A percentile compares a stretch with the other conserved stretches of the same genome.
Evolutionary conservation across 768 basidiomycete genomes (phyloP).

Genomic region (Serendipita sp.): DNA sequence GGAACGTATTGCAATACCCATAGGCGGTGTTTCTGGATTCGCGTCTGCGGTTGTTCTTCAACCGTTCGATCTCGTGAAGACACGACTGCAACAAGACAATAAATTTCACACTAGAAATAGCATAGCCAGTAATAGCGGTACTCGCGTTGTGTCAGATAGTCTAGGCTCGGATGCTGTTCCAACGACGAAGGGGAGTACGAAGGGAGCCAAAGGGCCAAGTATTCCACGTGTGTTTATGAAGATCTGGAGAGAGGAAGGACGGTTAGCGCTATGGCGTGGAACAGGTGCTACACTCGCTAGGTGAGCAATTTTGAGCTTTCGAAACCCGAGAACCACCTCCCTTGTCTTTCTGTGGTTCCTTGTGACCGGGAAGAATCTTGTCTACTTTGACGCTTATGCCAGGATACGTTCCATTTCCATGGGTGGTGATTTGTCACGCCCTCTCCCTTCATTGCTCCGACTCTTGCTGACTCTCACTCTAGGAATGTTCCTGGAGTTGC

Average conservation of each 20-base stretch:
- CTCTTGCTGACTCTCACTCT: background rate
- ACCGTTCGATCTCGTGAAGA: constrained; percentile 70
- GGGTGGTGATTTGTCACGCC: constrained; percentile 2
- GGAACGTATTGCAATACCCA: background rate
- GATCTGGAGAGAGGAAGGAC: constrained; percentile 48
- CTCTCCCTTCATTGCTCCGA: constrained; percentile 16
- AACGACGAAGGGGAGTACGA: too few species aligned
- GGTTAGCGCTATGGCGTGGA: constrained; percentile 73
- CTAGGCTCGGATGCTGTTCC: too few species aligned
- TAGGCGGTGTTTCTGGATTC: constrained; percentile 14
- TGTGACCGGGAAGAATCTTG: too few species aligned
- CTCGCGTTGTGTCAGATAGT: too few species aligned
- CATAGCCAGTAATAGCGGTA: too few species aligned
- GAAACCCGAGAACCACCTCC: too few species aligned
- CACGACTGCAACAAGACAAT: constrained; percentile 73
- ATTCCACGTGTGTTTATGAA: constrained; percentile 37
- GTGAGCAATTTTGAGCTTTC: constrained; percentile 17
- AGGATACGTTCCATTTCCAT: too few species aligned
- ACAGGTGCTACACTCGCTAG: constrained; percentile 65
- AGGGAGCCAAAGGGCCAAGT: background rate
- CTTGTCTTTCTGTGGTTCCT: too few species aligned
- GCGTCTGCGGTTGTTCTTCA: constrained; percentile 19
- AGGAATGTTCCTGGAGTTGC: constrained; percentile 92
- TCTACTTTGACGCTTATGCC: too few species aligned
- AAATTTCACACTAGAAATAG: constrained; percentile 9